Evolutionary conservation across 2,329 filamentous ascomycete genomes (phyloP).

Genomic region (Epichloe elymi): DNA sequence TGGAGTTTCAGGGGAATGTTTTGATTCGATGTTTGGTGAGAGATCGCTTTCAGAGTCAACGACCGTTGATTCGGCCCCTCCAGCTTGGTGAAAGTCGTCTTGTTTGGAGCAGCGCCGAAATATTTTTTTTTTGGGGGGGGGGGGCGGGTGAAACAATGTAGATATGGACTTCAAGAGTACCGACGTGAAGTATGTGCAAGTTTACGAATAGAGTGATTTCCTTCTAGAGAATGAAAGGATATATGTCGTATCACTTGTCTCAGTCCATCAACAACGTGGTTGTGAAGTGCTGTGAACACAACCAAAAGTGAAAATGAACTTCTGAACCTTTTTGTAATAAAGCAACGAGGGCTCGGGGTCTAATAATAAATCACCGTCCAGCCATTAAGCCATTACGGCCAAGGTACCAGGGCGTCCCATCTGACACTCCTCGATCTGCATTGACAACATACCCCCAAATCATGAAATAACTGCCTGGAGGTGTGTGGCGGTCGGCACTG

Average conservation of each 20-base stretch:
- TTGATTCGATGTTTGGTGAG: background rate
- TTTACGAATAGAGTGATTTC: no score
- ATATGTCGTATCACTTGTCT: no score
- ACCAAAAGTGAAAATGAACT: background rate
- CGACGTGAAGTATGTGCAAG: background rate
- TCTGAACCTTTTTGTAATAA: background rate
- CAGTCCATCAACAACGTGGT: background rate
- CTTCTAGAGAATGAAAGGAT: background rate
- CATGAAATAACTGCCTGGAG: no score
- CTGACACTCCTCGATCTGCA: slow-evolving; percentile 7
- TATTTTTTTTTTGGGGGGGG: no score
- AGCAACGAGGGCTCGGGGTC: slow-evolving; percentile 1
- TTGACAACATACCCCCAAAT: background rate
- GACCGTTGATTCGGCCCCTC: no score
- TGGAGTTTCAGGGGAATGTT: background rate
- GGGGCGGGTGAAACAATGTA: no score
- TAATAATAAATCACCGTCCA: slow-evolving; percentile 6
- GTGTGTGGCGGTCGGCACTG: no score
- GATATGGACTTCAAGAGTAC: no score
- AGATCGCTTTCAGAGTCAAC: background rate
- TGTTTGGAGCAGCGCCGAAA: no score
- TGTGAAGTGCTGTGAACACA: background rate
- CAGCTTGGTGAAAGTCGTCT: no score
- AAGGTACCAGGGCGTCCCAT: slow-evolving; percentile 2
- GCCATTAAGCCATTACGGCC: background rate